phyloP scores from a whole-genome alignment of 305 asterid genomes.

The Fraxinus greggii region DNA sequence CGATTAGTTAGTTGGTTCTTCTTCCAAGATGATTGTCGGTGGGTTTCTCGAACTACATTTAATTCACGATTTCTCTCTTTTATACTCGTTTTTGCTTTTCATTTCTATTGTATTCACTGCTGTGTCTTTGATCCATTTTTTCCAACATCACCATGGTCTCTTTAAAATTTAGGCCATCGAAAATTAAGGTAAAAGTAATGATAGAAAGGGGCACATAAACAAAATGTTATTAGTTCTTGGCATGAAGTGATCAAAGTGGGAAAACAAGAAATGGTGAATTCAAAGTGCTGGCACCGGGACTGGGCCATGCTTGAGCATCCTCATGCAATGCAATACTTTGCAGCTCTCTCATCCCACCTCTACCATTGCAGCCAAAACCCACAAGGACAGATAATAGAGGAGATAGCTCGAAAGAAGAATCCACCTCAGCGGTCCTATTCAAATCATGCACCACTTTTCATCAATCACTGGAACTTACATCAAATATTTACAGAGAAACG shows the following conservation, averaged over 20 bases:
- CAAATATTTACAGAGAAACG: neutral
- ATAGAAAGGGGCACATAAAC: neutral
- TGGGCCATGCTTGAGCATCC: neutral
- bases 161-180: neutral
- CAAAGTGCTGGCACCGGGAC: neutral
- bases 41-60: neutral
- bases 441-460: neutral
- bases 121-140: neutral
- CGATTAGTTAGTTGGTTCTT: neutral
- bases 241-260: neutral
- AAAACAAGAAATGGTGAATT: neutral
- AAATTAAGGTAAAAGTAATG: neutral
- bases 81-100: neutral
- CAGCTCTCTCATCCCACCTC: neutral
- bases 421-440: slow-evolving; percentile 22
- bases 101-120: neutral
- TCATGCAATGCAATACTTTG: neutral
- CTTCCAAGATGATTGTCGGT: neutral
- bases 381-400: slow-evolving; percentile 18
- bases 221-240: neutral
- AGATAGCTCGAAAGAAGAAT: slow-evolving; percentile 29
- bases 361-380: slow-evolving; percentile 24
- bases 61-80: neutral
- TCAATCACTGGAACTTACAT: neutral
- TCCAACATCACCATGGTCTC: neutral